Evolutionary conservation across 2,329 filamentous ascomycete species (phyloP), one percentile per base, ranked within the genome.

Genomic region (Hymenoscyphus repandus): DNA sequence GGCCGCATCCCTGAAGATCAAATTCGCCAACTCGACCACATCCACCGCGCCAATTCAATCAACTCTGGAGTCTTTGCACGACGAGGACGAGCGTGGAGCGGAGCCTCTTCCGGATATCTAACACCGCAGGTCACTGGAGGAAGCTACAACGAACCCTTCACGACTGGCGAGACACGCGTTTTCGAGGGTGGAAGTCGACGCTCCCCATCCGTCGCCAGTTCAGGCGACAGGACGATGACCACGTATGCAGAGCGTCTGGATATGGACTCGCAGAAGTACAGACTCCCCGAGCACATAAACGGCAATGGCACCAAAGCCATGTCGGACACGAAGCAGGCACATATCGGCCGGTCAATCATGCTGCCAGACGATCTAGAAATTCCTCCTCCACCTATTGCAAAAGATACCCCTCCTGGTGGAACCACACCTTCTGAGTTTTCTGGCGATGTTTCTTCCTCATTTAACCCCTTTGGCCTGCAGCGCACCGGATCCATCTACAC

Each of bases 401-500:
- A 82, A 61, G 78, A 83, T 62, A 73, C 71, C 6, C 76, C 75
- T 17, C 54, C 60, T 33, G 53, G 67, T 62, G 50, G 64, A 61
- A 53, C 64, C 33, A 73, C 74, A 37, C 71, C 63, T 27, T 51
- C 36, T 11, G 64, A 65, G 31, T 60, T 60, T 32, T 50, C 56
- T 2, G 53, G 49, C 9, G 64, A 68, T 58, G 57, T 52, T 6
- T 54, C 62, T n/a, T 63, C 64, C 32, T 87, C 87, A 67, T 88
- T 89, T 67, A 82, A 84, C 34, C 80, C 82, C 4, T 75, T 82
- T 39, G 80, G 80, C 18, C 73, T 83, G 41, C 80, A 80, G 51
- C 80, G 90, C 11, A 78, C 90, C 3, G 88, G 88, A 38, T 97
- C 92, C 33, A 90, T 97, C 59, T 96, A 95, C 70, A 96, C 93